A percentile compares a stretch with the other conserved stretches of the same genome.
Evolutionary conservation across 257 asterid genomes (phyloP).

Genomic region (Plantago elongata): DNA sequence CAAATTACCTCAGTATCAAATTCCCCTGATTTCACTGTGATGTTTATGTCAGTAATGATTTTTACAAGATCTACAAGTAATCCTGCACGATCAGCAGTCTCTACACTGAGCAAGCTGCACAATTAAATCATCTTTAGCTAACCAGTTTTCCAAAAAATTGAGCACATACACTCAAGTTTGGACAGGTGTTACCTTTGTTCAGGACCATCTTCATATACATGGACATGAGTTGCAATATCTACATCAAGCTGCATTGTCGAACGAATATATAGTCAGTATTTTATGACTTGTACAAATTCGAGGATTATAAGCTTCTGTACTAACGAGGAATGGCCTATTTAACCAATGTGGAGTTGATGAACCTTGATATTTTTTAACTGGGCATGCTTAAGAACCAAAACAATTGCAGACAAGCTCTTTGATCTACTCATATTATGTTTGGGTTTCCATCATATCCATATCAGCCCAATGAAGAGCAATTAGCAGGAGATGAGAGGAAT

Average conservation of each 20-base stretch:
- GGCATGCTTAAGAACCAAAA: not conserved
- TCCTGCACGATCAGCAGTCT: conserved; percentile 91
- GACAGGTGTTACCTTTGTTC: conserved; percentile 43
- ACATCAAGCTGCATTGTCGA: conserved; percentile 57
- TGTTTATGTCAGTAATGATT: conserved; percentile 73
- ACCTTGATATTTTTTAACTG: not conserved
- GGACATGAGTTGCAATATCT: conserved; percentile 64
- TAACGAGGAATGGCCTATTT: not conserved
- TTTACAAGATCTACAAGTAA: conserved; percentile 90
- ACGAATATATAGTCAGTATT: not conserved
- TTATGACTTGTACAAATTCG: too few species aligned
- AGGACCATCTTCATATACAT: conserved; percentile 57
- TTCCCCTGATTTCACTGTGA: conserved; percentile 83
- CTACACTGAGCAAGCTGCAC: conserved; percentile 80
- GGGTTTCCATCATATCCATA: not conserved
- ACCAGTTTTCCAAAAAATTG: not conserved
- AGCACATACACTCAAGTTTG: not conserved
- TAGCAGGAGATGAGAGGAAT: too few species aligned
- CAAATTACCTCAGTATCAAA: conserved; percentile 80
- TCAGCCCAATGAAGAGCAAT: too few species aligned
- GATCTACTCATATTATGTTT: not conserved
- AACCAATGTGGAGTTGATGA: not conserved
- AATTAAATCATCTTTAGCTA: conserved; percentile 5
- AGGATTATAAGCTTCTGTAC: not conserved
- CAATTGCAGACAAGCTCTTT: conserved; percentile 1